Evolutionary conservation across 352 stramenopile species (phyloP), one percentile per base, ranked within the genome.

Genomic region (Pythium sukuiense): DNA sequence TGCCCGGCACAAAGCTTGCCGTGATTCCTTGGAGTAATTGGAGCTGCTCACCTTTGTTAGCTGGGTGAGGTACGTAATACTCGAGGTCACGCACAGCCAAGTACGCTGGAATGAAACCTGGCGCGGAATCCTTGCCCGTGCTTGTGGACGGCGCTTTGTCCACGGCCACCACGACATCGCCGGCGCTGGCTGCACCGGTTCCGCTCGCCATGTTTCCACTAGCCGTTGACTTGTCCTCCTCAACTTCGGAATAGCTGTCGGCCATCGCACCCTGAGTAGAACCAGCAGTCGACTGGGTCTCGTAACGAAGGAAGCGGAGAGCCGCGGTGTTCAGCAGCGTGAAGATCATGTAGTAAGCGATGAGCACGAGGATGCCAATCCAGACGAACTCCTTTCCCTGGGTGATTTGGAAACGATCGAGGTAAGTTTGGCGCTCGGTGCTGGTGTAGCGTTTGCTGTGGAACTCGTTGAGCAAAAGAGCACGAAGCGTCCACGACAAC

Each of bases 381-480:
- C 70, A 77, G 11, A 78, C 50, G 49, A 64, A 80, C 43, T 74
- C 71, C 3, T 20, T 8, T 32, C 63, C 64, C 48, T 77, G 37
- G 3, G 54, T 67, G 29, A 80, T 71, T 24, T 67, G 59, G 53
- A 78, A 80, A 1, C 26, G 24, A 4, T 49, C 14, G 11, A 49
- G 16, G 14, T 24, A 26, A 13, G 8, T 49, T 4, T 49, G 37
- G 37, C 37, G 4, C 7, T 18, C 16, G 41, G 14, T 18, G 4
- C 26, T 8, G 5, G 41, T 18, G 57, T 63, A 55, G 43, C 29
- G 57, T 3, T 41, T 37, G 52, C 16, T 45, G 18, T 65, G 70
- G 62, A 85, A 89, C 61, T 89, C 80, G 0, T 77, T 82, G 35
- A 89, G 41, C 75, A 89, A 81, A 56, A 84, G 65, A 14, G 32